These are phyloP conservation scores for Firmiana major DNA, from an alignment of 345 rosid species.

Conservation along the genomic window DNA sequence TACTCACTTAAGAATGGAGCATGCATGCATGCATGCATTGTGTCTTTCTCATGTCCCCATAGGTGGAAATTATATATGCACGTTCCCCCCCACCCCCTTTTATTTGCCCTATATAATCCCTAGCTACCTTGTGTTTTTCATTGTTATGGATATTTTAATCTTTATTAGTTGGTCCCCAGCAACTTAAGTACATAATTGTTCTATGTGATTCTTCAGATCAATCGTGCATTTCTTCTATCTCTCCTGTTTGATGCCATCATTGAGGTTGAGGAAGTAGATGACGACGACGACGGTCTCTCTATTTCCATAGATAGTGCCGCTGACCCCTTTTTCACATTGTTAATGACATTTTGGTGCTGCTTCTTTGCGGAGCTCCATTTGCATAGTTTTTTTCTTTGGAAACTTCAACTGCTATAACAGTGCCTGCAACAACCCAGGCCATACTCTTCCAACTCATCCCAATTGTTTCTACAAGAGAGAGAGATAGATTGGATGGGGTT, in stretches of 20 bases:
- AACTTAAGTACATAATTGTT: conserved; percentile 44
- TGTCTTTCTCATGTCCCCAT: background rate
- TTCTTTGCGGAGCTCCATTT: background rate
- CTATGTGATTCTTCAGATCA: conserved; percentile 43
- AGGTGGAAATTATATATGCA: background rate
- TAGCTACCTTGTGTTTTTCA: background rate
- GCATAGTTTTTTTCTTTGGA: conserved; percentile 1
- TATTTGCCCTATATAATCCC: too few species aligned
- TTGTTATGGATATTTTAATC: background rate
- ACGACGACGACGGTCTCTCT: background rate
- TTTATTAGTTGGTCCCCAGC: conserved; percentile 35
- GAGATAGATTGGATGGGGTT: background rate
- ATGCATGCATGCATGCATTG: background rate
- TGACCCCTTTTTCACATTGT: background rate
- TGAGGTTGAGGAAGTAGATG: background rate
- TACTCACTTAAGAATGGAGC: background rate
- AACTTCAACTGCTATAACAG: conserved; percentile 19
- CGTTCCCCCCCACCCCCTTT: background rate
- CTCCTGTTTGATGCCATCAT: background rate
- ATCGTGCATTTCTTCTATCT: conserved; percentile 16
- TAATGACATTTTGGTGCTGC: conserved; percentile 10
- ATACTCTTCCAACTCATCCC: conserved; percentile 17
- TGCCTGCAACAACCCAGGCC: conserved; percentile 21
- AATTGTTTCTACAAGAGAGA: background rate
- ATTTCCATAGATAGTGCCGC: background rate